A percentile compares a stretch with the other conserved stretches of the same genome.
Evolutionary conservation across 2,329 filamentous ascomycete genomes (phyloP).

Genomic region (Diaporthe velutina): DNA sequence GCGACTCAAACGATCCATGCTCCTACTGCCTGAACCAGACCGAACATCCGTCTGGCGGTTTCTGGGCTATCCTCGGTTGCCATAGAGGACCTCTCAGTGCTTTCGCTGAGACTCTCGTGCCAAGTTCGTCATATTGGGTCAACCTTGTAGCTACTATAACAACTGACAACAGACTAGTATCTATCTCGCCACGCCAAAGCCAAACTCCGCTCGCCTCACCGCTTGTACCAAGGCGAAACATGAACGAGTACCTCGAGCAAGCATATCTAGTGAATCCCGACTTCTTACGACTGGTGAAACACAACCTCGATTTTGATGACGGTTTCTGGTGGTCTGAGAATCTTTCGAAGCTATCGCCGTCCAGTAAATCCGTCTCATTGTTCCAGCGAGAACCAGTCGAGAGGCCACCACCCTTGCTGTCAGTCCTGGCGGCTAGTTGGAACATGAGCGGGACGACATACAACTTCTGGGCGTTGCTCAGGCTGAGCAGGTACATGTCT

Average conservation of each 20-base stretch:
- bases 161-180: conserved; percentile 50
- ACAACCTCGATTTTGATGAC: conserved; percentile 66
- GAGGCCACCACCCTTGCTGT: conserved; percentile 62
- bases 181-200: conserved; percentile 61
- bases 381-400: conserved; percentile 55
- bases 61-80: conserved; percentile 65
- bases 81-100: conserved; percentile 61
- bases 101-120: conserved; percentile 63
- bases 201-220: conserved; percentile 66
- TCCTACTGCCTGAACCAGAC: conserved; percentile 57
- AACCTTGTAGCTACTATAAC: not conserved
- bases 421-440: conserved; percentile 64
- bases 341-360: conserved; percentile 55
- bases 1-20: conserved; percentile 65
- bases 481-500: conserved; percentile 63
- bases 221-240: conserved; percentile 59
- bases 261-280: conserved; percentile 58
- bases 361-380: conserved; percentile 53
- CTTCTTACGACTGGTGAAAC: conserved; percentile 56
- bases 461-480: conserved; percentile 66
- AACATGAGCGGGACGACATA: conserved; percentile 63
- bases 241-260: conserved; percentile 66
- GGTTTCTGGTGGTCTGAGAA: conserved; percentile 71
- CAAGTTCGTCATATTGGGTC: conserved; percentile 54
- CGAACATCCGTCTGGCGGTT: conserved; percentile 54